These are phyloP conservation scores for Parachaetomium inaequale DNA, from an alignment of 495 filamentous ascomycete genomes.

Conservation along the genomic window DNA sequence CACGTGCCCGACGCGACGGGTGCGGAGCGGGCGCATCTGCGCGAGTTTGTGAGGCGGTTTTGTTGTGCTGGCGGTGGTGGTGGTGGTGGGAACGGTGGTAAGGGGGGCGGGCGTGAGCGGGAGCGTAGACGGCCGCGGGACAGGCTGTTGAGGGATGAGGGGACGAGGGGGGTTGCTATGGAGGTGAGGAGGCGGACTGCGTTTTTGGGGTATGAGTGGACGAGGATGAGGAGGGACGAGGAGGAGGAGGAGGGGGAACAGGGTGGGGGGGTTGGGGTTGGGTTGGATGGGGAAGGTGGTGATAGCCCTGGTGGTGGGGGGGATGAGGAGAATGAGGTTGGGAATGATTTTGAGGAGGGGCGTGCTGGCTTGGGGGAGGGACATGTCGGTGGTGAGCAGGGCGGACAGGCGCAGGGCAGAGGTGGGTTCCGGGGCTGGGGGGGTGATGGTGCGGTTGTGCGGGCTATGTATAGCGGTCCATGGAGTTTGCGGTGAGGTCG, in stretches of 20 bases:
- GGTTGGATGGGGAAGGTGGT: background rate
- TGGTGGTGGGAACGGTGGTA: background rate
- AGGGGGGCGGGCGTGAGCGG: conserved; percentile 2
- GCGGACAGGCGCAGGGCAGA: background rate
- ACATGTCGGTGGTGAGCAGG: background rate
- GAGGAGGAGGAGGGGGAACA: background rate
- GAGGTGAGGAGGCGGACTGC: conserved; percentile 75
- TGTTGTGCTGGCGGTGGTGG: background rate
- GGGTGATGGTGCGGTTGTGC: conserved; percentile 10
- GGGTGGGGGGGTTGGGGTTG: background rate
- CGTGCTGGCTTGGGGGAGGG: background rate
- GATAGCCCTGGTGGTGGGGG: background rate
- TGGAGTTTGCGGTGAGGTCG: conserved; percentile 12
- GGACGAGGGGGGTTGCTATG: conserved; percentile 59
- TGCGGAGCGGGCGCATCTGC: conserved; percentile 16
- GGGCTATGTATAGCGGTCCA: conserved; percentile 16
- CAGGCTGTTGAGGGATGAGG: conserved; percentile 68
- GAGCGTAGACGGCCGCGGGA: conserved; percentile 66
- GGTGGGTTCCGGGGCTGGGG: conserved; percentile 4
- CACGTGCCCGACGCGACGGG: background rate
- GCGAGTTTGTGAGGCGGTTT: conserved; percentile 22
- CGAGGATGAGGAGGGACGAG: conserved; percentile 34
- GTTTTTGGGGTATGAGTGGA: conserved; percentile 89
- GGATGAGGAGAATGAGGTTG: background rate
- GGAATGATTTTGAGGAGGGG: background rate